Percentiles rank a stretch among this genome's conserved stretches.
phyloP scores from a whole-genome alignment of 2,329 filamentous ascomycete genomes.

The Alternaria conjuncta region DNA sequence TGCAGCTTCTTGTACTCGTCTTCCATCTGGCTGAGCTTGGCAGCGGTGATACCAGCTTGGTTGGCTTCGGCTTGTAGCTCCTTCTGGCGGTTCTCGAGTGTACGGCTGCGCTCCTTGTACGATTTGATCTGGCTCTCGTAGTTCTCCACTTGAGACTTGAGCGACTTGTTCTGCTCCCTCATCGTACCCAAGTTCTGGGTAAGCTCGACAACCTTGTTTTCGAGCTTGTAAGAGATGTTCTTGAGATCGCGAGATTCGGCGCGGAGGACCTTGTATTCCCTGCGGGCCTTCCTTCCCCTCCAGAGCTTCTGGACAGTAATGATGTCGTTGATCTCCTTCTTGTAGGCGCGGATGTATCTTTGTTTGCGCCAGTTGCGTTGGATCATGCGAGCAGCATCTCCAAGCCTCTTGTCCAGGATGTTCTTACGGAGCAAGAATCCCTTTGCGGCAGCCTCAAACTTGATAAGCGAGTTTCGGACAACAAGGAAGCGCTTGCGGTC shows the following conservation, averaged over 20 bases:
- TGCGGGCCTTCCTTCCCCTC: slow-evolving; percentile 82
- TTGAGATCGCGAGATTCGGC: slow-evolving; percentile 98
- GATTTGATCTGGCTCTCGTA: slow-evolving; percentile 96
- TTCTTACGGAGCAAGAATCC: slow-evolving; percentile 89
- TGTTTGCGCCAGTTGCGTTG: slow-evolving; percentile 89
- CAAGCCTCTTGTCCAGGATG: slow-evolving; percentile 91
- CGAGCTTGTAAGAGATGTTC: slow-evolving; percentile 98
- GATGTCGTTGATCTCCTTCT: slow-evolving; percentile 87
- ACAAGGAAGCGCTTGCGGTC: slow-evolving; percentile 80
- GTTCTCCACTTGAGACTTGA: slow-evolving; percentile 88
- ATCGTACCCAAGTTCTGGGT: slow-evolving; percentile 91
- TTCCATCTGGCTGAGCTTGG: slow-evolving; percentile 88
- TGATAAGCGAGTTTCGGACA: slow-evolving; percentile 82
- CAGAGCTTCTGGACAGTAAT: slow-evolving; percentile 90
- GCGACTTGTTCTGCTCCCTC: slow-evolving; percentile 91
- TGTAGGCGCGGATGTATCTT: slow-evolving; percentile 79
- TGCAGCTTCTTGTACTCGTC: slow-evolving; percentile 94
- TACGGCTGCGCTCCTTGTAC: slow-evolving; percentile 91
- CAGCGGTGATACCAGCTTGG: slow-evolving; percentile 93
- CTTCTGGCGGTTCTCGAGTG: slow-evolving; percentile 86
- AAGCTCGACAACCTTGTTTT: slow-evolving; percentile 99
- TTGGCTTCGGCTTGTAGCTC: slow-evolving; percentile 97
- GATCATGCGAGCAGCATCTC: slow-evolving; percentile 88
- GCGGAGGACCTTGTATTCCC: slow-evolving; percentile 85
- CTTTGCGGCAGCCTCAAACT: slow-evolving; percentile 89